Evolutionary conservation across 306 rosid genomes (phyloP).

Genomic region (Quercus dentata): DNA sequence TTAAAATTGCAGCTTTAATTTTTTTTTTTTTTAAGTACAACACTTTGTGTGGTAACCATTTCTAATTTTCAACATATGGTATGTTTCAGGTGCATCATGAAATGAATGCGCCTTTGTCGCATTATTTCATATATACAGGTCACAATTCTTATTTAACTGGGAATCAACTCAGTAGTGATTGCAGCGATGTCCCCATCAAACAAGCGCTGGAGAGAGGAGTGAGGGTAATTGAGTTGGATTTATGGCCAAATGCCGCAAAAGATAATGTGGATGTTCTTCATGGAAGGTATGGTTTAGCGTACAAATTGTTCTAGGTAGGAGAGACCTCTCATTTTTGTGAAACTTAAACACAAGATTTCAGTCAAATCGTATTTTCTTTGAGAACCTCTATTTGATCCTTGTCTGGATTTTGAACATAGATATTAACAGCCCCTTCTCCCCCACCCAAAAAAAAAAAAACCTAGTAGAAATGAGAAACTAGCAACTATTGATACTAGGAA

Average conservation of each 20-base stretch:
- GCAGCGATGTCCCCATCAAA: conserved; percentile 85
- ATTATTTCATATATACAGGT: conserved; percentile 89
- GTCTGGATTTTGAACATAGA: background rate
- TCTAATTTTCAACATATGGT: background rate
- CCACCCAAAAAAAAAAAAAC: background rate
- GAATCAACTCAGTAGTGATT: conserved; percentile 94
- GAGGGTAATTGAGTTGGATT: conserved; percentile 89
- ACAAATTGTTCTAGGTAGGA: background rate
- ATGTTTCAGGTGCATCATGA: conserved; percentile 74
- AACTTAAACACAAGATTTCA: background rate
- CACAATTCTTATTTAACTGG: conserved; percentile 96
- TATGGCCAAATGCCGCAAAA: conserved; percentile 91
- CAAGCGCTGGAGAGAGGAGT: conserved; percentile 79
- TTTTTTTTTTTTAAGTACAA: background rate
- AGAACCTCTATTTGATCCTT: background rate
- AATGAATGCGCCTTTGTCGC: conserved; percentile 87
- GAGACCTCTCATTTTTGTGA: background rate
- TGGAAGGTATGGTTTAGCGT: conserved; percentile 54
- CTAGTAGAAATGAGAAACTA: background rate
- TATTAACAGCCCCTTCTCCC: background rate
- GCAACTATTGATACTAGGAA: background rate
- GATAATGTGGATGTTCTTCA: conserved; percentile 87
- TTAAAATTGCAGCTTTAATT: background rate
- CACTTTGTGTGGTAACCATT: conserved; percentile 1
- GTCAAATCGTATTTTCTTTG: background rate